These are phyloP conservation scores for Talaromyces verruculosus DNA, from an alignment of 2,329 filamentous ascomycete species.

Conservation along the genomic window DNA sequence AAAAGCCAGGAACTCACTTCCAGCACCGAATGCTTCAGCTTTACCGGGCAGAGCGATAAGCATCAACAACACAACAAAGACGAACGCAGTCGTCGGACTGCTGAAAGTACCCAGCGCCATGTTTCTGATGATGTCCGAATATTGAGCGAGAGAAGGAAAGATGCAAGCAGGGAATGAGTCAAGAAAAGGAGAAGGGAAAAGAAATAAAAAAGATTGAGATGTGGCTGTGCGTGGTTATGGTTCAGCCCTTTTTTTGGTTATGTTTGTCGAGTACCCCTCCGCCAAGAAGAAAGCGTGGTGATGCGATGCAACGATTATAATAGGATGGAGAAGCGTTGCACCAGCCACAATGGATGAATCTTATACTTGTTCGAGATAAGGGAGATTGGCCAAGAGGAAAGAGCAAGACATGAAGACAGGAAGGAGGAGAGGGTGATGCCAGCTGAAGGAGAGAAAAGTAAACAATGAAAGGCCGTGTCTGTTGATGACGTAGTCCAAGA, in stretches of 20 bases:
- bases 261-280: constrained; percentile 17
- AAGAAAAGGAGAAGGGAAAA: not conserved
- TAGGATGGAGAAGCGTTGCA: not conserved
- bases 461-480: constrained; percentile 2
- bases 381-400: not conserved
- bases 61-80: constrained; percentile 39
- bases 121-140: constrained; percentile 2
- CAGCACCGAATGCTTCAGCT: constrained; percentile 47
- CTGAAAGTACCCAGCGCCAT: constrained; percentile 22
- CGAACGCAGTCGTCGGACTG: constrained; percentile 34
- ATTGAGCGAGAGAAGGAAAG: not conserved
- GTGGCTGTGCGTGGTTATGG: constrained; percentile 4
- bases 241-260: not conserved
- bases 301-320: constrained; percentile 3
- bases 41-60: constrained; percentile 40
- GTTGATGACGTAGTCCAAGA: constrained; percentile 7
- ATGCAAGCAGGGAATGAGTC: not conserved
- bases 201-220: not conserved
- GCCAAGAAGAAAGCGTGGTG: constrained; percentile 20
- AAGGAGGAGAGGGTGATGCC: not conserved
- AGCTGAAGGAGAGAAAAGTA: not conserved
- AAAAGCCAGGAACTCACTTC: constrained; percentile 36
- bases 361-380: not conserved
- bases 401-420: not conserved
- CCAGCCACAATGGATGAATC: constrained; percentile 1